These are phyloP conservation scores for Phytophthora capsici DNA, from an alignment of 352 stramenopile genomes.

Conservation along the genomic window DNA sequence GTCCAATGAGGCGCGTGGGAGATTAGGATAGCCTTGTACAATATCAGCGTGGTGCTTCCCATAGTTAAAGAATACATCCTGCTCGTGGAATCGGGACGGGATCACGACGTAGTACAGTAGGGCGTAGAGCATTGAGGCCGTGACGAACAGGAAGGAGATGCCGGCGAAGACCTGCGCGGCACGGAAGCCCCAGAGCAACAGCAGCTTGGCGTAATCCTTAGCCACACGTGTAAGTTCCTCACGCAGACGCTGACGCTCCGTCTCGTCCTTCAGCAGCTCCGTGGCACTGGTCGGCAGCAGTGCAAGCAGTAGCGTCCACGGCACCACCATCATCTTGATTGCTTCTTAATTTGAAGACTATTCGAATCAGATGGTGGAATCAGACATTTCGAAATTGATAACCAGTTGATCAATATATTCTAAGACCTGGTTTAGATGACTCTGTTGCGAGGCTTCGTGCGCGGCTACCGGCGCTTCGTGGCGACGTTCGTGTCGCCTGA, in stretches of 20 bases:
- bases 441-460: constrained; percentile 55
- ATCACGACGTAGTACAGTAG: constrained; percentile 84
- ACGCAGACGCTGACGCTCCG: constrained; percentile 52
- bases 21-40: background rate
- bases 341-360: background rate
- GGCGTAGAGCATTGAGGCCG: constrained; percentile 69
- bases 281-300: constrained; percentile 55
- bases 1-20: constrained; percentile 64
- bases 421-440: constrained; percentile 23
- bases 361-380: constrained; percentile 2
- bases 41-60: constrained; percentile 54
- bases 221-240: constrained; percentile 44
- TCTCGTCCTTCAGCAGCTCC: constrained; percentile 52
- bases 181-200: constrained; percentile 47
- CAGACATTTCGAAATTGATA: background rate
- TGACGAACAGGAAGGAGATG: constrained; percentile 54
- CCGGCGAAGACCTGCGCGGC: constrained; percentile 43
- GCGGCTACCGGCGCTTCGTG: constrained; percentile 55
- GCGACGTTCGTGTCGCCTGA: constrained; percentile 49
- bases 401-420: background rate
- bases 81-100: constrained; percentile 76
- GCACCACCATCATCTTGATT: constrained; percentile 31
- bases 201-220: constrained; percentile 37
- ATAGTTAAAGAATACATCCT: constrained; percentile 82
- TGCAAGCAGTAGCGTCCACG: constrained; percentile 60